Evolutionary conservation across 2,329 filamentous ascomycete species (phyloP).

Genomic region (Claviceps pusilla): DNA sequence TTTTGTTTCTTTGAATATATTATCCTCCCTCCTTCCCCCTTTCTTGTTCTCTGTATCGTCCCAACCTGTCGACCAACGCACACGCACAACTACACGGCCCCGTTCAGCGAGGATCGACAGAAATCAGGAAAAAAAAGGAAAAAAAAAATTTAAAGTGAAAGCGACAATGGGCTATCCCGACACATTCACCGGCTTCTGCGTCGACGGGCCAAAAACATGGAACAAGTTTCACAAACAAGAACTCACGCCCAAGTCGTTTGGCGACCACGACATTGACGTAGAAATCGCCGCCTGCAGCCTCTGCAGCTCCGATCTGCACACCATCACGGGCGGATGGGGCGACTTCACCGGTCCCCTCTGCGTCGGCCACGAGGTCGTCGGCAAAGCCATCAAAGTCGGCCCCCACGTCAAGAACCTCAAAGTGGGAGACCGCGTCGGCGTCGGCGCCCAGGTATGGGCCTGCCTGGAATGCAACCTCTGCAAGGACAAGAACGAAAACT

Average conservation of each 20-base stretch:
- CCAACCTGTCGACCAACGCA: too few species aligned
- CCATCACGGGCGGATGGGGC: slow-evolving; percentile 42
- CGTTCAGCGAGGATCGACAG: too few species aligned
- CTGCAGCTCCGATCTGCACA: slow-evolving; percentile 48
- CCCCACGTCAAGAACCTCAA: slow-evolving; percentile 31
- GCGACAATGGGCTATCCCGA: slow-evolving; percentile 27
- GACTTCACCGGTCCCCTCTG: slow-evolving; percentile 30
- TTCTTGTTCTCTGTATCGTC: too few species aligned
- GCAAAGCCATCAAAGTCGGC: slow-evolving; percentile 35
- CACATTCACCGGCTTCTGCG: slow-evolving; percentile 28
- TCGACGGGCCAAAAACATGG: slow-evolving; percentile 27
- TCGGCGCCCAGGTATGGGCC: slow-evolving; percentile 44
- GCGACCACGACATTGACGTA: slow-evolving; percentile 40
- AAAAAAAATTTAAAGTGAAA: slow-evolving; percentile 1
- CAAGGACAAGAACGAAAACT: slow-evolving; percentile 34
- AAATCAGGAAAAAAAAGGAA: too few species aligned
- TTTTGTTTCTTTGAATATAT: too few species aligned
- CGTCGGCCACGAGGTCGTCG: slow-evolving; percentile 45
- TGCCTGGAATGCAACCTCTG: slow-evolving; percentile 37
- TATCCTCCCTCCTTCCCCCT: too few species aligned
- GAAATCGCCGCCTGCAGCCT: slow-evolving; percentile 56
- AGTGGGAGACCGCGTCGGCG: slow-evolving; percentile 48
- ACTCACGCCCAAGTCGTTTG: slow-evolving; percentile 24
- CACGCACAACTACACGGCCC: too few species aligned
- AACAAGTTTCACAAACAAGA: slow-evolving; percentile 24